Base-by-base conservation (phyloP, 2,329 filamentous ascomycete species). In the Xylaria sp. region DNA sequence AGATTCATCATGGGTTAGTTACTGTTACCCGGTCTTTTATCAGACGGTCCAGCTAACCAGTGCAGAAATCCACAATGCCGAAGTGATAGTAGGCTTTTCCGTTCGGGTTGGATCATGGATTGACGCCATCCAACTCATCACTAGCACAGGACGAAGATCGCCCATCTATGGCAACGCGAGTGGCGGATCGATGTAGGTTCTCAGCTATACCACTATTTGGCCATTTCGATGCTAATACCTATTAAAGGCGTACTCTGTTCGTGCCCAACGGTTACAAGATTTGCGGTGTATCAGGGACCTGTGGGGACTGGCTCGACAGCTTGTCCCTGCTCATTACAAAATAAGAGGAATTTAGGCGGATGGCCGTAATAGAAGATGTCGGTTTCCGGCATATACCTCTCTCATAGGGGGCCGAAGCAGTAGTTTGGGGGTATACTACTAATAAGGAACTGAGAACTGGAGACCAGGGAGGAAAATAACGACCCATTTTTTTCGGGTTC, bases 231-330 rank as follows among this genome's bases (percentile, higher is more conserved):
- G 56, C 75, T 80, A 67, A 80, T 70, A 20, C 17, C 20, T 20
- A 64, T 7, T 28, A 1, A 74, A 97, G 95, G 71, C 91, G 94
- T 79, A 96, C 90, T 40, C 85, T 99, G 69, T 92, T 98, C 74
- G 93, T 95, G 60, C 96, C 96, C 11, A 87, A 92, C 73, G 95
- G 95, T 58, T 97, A 96, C 81, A 93, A 86, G 72, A 91, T 98
- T 77, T 94, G 92, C 69, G 96, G 96, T 67, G 86, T 98, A 71
- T 92, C 93, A 11, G 96, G 96, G 65, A 93, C 92, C 60, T 93
- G 90, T 76, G 93, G 86, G 44, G 79, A 87, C 58, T 97, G 93
- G 93, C 83, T 97, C 26, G 93, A 97, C 78, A 92, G 92, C 4
- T 93, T 97, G 79, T 91, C 92, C 9, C 84, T 97, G 65, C 89